Conservation (phyloP, 805 yeast genomes). For the Candida verbasci region DNA sequence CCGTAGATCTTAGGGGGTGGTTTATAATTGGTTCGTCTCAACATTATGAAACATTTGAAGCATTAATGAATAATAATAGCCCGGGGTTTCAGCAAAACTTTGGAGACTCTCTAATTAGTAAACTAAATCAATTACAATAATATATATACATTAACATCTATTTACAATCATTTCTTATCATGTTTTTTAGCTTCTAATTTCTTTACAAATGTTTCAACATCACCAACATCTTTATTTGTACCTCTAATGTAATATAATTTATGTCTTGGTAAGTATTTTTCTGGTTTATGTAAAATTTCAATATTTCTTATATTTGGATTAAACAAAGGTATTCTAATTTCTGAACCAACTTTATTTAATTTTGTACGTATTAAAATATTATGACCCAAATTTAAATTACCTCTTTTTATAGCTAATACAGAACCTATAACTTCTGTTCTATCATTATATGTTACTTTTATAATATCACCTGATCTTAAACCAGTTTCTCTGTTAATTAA, state of each 20-base stretch:
- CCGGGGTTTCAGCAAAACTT: slow-evolving; percentile 18
- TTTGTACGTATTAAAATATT: slow-evolving; percentile 81
- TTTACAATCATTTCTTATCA: slow-evolving; percentile 1
- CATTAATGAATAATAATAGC: slow-evolving; percentile 23
- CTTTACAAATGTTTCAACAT: slow-evolving; percentile 45
- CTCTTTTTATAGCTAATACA: slow-evolving; percentile 69
- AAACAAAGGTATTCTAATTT: slow-evolving; percentile 72
- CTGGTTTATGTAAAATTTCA: slow-evolving; percentile 74
- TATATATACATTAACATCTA: background rate
- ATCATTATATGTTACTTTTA: slow-evolving; percentile 66
- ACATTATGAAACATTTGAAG: slow-evolving; percentile 27
- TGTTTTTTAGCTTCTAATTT: slow-evolving; percentile 7
- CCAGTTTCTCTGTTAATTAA: slow-evolving; percentile 26
- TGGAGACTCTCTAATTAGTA: slow-evolving; percentile 14
- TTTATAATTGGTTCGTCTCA: slow-evolving; percentile 8
- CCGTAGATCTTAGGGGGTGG: slow-evolving; percentile 30
- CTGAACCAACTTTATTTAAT: slow-evolving; percentile 79
- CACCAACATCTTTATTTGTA: slow-evolving; percentile 71
- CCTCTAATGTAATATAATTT: slow-evolving; percentile 90
- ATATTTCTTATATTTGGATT: slow-evolving; percentile 74
- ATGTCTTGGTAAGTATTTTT: slow-evolving; percentile 65
- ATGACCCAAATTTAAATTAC: slow-evolving; percentile 57
- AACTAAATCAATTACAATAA: slow-evolving; percentile 11
- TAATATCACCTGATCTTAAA: slow-evolving; percentile 76
- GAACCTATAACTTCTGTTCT: slow-evolving; percentile 74